A percentile compares a stretch with the other conserved stretches of the same genome.
Conservation (phyloP, 805 yeast species). For the Vanderwaltozyma tropicalis region DNA sequence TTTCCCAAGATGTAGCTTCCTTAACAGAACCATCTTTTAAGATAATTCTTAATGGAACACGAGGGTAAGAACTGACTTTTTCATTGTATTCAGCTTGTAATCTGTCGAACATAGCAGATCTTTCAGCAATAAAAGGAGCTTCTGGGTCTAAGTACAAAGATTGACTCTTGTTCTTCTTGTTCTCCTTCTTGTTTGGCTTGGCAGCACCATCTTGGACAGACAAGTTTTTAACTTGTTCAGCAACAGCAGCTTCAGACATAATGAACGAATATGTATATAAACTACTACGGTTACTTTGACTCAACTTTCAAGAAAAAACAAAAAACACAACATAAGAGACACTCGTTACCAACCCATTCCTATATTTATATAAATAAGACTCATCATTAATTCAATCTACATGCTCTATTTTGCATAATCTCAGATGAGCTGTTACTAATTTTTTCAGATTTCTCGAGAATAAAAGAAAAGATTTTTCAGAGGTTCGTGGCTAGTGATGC, state of each 20-base stretch:
- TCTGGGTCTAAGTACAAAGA: slow-evolving; percentile 55
- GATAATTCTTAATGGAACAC: slow-evolving; percentile 63
- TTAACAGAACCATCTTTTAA: slow-evolving; percentile 77
- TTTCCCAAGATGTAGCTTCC: slow-evolving; percentile 78
- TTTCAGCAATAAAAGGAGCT: slow-evolving; percentile 74
- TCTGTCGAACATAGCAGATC: slow-evolving; percentile 70
- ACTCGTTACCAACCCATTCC: too few relatives aligned
- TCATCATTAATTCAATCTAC: too few relatives aligned
- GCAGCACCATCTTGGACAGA: slow-evolving; percentile 28
- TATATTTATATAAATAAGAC: too few relatives aligned
- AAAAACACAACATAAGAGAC: too few relatives aligned
- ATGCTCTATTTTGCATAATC: too few relatives aligned
- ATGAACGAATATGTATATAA: not conserved
- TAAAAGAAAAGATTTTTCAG: too few relatives aligned
- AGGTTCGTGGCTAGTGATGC: too few relatives aligned
- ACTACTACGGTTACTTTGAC: not conserved
- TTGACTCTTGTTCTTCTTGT: slow-evolving; percentile 36
- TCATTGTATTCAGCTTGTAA: slow-evolving; percentile 71
- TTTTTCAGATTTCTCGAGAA: too few relatives aligned
- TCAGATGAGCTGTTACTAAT: too few relatives aligned
- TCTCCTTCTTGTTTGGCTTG: slow-evolving; percentile 20
- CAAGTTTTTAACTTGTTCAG: slow-evolving; percentile 34
- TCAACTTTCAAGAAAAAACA: not conserved
- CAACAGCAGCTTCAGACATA: slow-evolving; percentile 21
- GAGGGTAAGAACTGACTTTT: slow-evolving; percentile 49